Base-by-base conservation (phyloP, 202 grass and related monocot genomes). In the Schoenoplectus tabernaemontani region DNA sequence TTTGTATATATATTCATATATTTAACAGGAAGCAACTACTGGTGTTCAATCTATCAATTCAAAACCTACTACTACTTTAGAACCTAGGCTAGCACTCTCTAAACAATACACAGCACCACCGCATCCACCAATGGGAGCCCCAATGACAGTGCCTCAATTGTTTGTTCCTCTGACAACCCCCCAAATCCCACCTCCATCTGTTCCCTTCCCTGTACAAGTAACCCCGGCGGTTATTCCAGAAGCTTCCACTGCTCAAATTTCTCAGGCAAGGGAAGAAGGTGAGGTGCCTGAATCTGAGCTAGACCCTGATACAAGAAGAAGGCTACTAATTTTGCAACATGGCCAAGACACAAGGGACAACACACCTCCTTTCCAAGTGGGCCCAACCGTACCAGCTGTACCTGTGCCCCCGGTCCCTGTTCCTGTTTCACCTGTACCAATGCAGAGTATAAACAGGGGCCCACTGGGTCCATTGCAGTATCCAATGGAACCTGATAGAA, bases 211-310 rank as follows among this genome's bases (percentile, higher is more conserved):
- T 85, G 89, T 84, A 51, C 91, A 74, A 77, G 86, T 87, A 57
- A 73, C 90, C 87, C 85, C 79, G 64, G 81, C 56, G 71, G 57
- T 60, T 67, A 85, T 82, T 81, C 86, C 64, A 91, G 91, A 84
- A 61, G 19, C 37, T 64, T 80, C 78, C 61, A 54, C 82, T 78
- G 65, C 88, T 68, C 89, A 94, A 87, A 83, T 78, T 85, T 97
- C 90, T 91, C 91, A 91, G 83, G 91, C 82, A 68, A 92, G 89
- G 86, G 95, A 97, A 90, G 95, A 97, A 83, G 95, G 95, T 66
- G 95, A 97, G 78, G 95, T 97, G 83, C 89, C 89, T 60, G 95
- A 97, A 81, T 97, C 95, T 51, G 95, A 98, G 82, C 80, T 98
- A 82, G 95, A 98, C 72, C 95, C 95, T 48, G 89, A 98, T 63